A percentile compares a stretch with the other conserved stretches of the same genome.
Evolutionary conservation across 108 stramenopile genomes (phyloP).

Genomic region (Cyclotella choctawhatcheeana): DNA sequence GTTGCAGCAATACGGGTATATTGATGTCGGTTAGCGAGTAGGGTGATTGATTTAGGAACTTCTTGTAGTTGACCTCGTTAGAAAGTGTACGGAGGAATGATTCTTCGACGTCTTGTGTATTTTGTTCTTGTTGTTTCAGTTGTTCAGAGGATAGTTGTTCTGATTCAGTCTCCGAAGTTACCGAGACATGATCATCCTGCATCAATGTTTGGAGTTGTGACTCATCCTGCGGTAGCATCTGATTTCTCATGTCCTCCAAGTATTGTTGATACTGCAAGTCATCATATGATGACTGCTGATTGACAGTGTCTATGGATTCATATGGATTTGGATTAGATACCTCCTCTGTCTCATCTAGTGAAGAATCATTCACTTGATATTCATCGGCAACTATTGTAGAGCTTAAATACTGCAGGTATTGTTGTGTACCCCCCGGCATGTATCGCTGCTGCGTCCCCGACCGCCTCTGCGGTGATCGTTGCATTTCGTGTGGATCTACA

Average conservation of each 20-base stretch:
- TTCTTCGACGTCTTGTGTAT: slow-evolving; percentile 29
- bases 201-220: not conserved
- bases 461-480: not conserved
- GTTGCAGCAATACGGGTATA: slow-evolving; percentile 26
- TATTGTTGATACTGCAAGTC: slow-evolving; percentile 17
- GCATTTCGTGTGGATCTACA: not conserved
- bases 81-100: slow-evolving; percentile 49
- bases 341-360: not conserved
- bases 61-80: slow-evolving; percentile 44
- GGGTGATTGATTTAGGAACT: slow-evolving; percentile 39
- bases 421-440: slow-evolving; percentile 6
- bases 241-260: not conserved
- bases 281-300: no score
- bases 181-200: no score
- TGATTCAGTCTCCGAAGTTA: not conserved
- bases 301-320: no score
- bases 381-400: not conserved
- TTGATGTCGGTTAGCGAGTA: slow-evolving; percentile 40
- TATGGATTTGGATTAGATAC: slow-evolving; percentile 11
- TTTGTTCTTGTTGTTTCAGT: slow-evolving; percentile 1
- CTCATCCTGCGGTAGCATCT: not conserved
- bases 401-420: not conserved
- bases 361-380: not conserved
- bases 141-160: not conserved
- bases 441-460: not conserved